phyloP scores from a whole-genome alignment of 352 stramenopile genomes.

The Phytophthora tubulina region DNA sequence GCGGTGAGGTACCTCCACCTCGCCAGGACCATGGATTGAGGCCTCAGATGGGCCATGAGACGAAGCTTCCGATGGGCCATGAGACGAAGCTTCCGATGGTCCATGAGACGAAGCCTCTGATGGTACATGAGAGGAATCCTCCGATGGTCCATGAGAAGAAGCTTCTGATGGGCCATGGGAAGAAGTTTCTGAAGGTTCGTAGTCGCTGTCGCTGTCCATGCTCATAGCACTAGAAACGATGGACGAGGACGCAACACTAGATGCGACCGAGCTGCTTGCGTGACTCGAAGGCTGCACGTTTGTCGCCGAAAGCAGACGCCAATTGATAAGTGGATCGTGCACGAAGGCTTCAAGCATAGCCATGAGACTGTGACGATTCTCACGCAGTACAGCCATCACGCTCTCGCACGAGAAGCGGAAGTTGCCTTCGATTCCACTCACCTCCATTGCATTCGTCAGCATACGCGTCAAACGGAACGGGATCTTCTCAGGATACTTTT shows the following conservation, averaged over 20 bases:
- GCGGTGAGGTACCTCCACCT: constrained; percentile 24
- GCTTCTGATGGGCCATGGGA: constrained; percentile 6
- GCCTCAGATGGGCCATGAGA: constrained; percentile 8
- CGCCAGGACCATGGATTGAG: constrained; percentile 13
- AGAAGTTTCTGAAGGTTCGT: constrained; percentile 31
- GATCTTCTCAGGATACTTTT: constrained; percentile 99
- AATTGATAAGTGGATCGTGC: constrained; percentile 99
- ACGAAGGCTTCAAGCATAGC: constrained; percentile 99
- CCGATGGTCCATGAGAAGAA: constrained; percentile 3
- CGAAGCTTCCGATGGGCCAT: background rate
- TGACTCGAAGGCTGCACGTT: constrained; percentile 60
- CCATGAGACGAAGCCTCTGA: constrained; percentile 16
- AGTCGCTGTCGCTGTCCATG: constrained; percentile 42
- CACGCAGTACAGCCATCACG: constrained; percentile 97
- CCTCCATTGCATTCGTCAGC: constrained; percentile 99
- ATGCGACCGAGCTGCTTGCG: constrained; percentile 39
- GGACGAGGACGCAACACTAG: constrained; percentile 45
- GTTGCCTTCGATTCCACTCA: constrained; percentile 97
- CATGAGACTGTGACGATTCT: constrained; percentile 98
- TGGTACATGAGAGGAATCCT: constrained; percentile 3
- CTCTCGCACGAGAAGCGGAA: constrained; percentile 98
- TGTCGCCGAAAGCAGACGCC: constrained; percentile 90
- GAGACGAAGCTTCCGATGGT: background rate
- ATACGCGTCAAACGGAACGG: constrained; percentile 99
- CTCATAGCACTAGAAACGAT: constrained; percentile 43